Evolutionary conservation across 2,329 filamentous ascomycete species (phyloP).

Genomic region (Aureobasidium sp.): DNA sequence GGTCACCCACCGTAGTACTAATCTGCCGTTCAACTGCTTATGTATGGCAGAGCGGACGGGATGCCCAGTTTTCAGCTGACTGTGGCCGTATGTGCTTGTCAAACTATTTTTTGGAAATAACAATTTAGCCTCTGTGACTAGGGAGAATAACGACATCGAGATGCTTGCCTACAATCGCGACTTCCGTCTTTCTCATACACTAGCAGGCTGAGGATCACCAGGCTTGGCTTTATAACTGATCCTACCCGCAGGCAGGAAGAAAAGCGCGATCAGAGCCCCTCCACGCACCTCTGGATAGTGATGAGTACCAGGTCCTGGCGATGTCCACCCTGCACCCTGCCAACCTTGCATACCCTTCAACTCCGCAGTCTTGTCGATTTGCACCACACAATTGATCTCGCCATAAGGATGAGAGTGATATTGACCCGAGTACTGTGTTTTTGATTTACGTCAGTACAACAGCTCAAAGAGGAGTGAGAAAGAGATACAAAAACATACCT

Average conservation of each 20-base stretch:
- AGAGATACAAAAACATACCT: not conserved
- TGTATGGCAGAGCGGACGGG: too few relatives aligned
- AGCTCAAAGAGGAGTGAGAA: too few relatives aligned
- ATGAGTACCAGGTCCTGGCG: constrained; percentile 46
- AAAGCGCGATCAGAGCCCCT: constrained; percentile 39
- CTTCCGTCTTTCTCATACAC: not conserved
- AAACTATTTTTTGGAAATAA: too few relatives aligned
- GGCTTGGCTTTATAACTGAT: constrained; percentile 43
- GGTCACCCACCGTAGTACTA: too few relatives aligned
- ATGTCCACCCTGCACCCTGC: constrained; percentile 50
- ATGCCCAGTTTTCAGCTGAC: too few relatives aligned
- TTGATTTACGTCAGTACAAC: too few relatives aligned
- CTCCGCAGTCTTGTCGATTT: constrained; percentile 41
- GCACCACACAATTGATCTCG: constrained; percentile 25
- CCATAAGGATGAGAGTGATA: constrained; percentile 32
- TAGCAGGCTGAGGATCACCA: constrained; percentile 32
- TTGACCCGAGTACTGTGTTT: constrained; percentile 41
- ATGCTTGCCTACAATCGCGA: too few relatives aligned
- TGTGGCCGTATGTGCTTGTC: too few relatives aligned
- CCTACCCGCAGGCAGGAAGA: constrained; percentile 48
- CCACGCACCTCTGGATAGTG: constrained; percentile 46
- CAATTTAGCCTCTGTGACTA: too few relatives aligned
- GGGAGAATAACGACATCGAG: too few relatives aligned
- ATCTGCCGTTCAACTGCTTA: too few relatives aligned
- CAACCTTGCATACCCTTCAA: constrained; percentile 49